These are phyloP conservation scores for Clohesyomyces aquaticus DNA, from an alignment of 495 filamentous ascomycete species.

Conservation along the genomic window DNA sequence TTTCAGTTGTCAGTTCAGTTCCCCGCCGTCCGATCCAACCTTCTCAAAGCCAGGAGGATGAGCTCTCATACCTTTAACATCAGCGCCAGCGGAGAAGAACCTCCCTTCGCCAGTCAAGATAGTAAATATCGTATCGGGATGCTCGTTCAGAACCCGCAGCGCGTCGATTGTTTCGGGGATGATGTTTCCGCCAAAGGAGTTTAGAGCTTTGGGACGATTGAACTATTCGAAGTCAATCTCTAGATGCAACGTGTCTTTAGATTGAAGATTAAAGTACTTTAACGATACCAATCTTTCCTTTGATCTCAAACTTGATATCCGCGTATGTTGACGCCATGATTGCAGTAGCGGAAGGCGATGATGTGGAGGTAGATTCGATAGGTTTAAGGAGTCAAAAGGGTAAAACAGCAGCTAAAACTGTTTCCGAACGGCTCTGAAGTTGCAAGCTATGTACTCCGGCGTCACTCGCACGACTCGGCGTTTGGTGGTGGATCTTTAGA, in stretches of 20 bases:
- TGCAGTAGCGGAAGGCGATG: too few relatives aligned
- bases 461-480: too few relatives aligned
- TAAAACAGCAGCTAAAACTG: too few relatives aligned
- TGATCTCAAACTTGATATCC: conserved; percentile 46
- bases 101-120: conserved; percentile 45
- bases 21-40: background rate
- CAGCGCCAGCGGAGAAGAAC: conserved; percentile 46
- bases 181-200: conserved; percentile 46
- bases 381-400: background rate
- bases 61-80: conserved; percentile 40
- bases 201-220: conserved; percentile 46
- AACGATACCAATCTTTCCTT: conserved; percentile 43
- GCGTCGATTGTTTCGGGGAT: conserved; percentile 42
- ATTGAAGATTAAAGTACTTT: conserved; percentile 31
- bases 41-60: too few relatives aligned
- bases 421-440: too few relatives aligned
- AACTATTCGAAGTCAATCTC: too few relatives aligned
- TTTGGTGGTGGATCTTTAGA: too few relatives aligned
- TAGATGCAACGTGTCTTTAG: background rate
- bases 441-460: too few relatives aligned
- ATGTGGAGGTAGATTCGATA: too few relatives aligned
- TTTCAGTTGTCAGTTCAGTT: conserved; percentile 1
- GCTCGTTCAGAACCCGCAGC: conserved; percentile 40
- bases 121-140: conserved; percentile 45
- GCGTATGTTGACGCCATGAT: conserved; percentile 33